Base-by-base conservation (phyloP, 2,329 filamentous ascomycete species). In the Fusarium sp. region DNA sequence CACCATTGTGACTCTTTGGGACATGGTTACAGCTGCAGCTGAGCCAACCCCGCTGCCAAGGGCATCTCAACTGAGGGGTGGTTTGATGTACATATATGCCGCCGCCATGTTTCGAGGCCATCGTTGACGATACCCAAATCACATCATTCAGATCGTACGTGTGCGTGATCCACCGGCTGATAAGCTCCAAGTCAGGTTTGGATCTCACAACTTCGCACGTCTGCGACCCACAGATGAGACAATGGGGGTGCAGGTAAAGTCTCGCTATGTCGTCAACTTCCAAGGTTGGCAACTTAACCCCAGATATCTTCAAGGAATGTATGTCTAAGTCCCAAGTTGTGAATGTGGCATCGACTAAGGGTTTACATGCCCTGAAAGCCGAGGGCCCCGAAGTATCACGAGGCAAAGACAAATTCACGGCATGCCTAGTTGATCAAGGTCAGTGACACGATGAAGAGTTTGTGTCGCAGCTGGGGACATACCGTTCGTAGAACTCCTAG, bases 401-500 rank as follows among this genome's bases (percentile, higher is more conserved):
- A 60, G 29, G 63, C 63, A 63, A 75, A 75, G 39, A 75, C 76
- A 62, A 80, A 81, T 56, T 80, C 79, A 21, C 78, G 77, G 50
- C 79, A 80, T 10, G 78, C 77, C 78, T 80, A 58, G 39, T 63
- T 50, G 41, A 50, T 27, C 23, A 49, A 20, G 43, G 59, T 73
- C 54, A 73, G 72, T 65, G 31, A 61, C 25, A 58, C 49, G 23
- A 56, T 23, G 36, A 39, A 17, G 25, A 50, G 25, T 40, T 39
- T 36, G 50, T 56, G 47, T 41, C 31, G 40, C 33, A 47, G 39
- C 37, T 47, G 48, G 41, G 48, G 37, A 83, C 88, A 78, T 81
- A 90, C 88, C 61, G 81, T 78, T 77, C 87, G 88, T 70, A 91
- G 81, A 35, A 89, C 83, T 77, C 89, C 85, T 57, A 97, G 87